Percentiles rank a stretch among this genome's conserved stretches.
Evolutionary conservation across 2,329 filamentous ascomycete species (phyloP).

Genomic region (Diplodia sapinea): DNA sequence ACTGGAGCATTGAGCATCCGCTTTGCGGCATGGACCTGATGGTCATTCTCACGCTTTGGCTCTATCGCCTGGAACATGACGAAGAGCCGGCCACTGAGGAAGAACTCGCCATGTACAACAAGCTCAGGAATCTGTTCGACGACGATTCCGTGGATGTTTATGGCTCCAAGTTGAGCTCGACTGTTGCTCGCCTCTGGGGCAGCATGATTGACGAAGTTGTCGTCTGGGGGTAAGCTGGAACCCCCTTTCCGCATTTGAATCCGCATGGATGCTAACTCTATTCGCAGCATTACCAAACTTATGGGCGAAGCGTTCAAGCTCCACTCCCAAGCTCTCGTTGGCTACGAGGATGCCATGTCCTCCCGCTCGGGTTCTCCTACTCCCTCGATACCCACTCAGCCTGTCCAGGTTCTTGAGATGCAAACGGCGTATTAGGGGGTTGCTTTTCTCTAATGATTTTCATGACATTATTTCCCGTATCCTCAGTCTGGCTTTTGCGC

Average conservation of each 20-base stretch:
- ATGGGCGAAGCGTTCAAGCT: constrained; percentile 99
- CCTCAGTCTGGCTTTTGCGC: not conserved
- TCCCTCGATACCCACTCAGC: constrained; percentile 49
- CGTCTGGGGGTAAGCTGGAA: constrained; percentile 89
- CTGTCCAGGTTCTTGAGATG: constrained; percentile 51
- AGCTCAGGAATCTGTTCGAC: constrained; percentile 86
- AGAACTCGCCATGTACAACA: constrained; percentile 88
- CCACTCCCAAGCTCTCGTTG: constrained; percentile 90
- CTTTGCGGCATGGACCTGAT: constrained; percentile 96
- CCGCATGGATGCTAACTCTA: constrained; percentile 51
- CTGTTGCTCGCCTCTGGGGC: constrained; percentile 93
- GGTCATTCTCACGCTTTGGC: constrained; percentile 96
- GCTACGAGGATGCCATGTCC: constrained; percentile 82
- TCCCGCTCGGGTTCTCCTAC: constrained; percentile 52
- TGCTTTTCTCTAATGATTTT: constrained; percentile 29
- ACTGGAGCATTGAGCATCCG: constrained; percentile 98
- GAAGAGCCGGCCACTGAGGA: constrained; percentile 87
- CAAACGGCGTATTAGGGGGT: constrained; percentile 49
- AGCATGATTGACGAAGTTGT: constrained; percentile 98
- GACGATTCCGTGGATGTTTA: constrained; percentile 86
- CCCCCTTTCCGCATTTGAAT: constrained; percentile 27
- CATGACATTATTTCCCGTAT: constrained; percentile 26
- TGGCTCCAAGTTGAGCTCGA: constrained; percentile 87
- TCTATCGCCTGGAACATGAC: constrained; percentile 99
- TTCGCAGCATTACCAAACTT: constrained; percentile 79